Conservation (phyloP, 768 basidiomycete genomes). For the Boletus subcaerulescens region DNA sequence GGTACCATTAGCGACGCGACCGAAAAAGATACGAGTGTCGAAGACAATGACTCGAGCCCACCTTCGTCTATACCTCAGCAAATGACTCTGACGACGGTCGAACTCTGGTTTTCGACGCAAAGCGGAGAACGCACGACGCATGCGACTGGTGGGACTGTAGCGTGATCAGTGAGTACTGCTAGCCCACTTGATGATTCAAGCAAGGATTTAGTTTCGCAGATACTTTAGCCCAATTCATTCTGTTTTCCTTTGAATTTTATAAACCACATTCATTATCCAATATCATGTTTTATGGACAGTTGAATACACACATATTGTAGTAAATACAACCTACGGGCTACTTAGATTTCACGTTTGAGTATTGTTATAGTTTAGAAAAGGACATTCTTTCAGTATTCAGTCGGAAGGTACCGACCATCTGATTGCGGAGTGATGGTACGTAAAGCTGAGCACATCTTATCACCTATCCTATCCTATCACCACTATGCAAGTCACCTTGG, state of each 20-base stretch:
- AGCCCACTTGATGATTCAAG: too few species aligned
- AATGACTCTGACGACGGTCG: constrained; percentile 15
- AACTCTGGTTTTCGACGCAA: background rate
- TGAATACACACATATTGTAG: background rate
- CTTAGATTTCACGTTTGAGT: too few species aligned
- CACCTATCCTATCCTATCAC: background rate
- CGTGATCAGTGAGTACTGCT: background rate
- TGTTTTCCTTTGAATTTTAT: background rate
- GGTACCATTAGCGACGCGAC: background rate
- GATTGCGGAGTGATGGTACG: too few species aligned
- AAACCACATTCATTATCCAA: background rate
- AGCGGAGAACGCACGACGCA: background rate
- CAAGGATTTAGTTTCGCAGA: too few species aligned
- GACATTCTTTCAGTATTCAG: too few species aligned
- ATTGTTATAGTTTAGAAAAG: too few species aligned
- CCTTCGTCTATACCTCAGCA: background rate
- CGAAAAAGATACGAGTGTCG: background rate
- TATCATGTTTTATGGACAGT: background rate
- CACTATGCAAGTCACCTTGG: constrained; percentile 20
- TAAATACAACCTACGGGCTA: background rate
- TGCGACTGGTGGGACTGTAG: background rate
- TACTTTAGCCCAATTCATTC: too few species aligned
- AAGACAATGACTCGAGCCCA: background rate
- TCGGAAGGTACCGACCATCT: too few species aligned
- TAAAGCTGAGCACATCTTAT: background rate